Percentiles rank a stretch among this genome's conserved stretches.
Conservation (phyloP, 2,329 filamentous ascomycete genomes). For the Colletotrichum sidae region DNA sequence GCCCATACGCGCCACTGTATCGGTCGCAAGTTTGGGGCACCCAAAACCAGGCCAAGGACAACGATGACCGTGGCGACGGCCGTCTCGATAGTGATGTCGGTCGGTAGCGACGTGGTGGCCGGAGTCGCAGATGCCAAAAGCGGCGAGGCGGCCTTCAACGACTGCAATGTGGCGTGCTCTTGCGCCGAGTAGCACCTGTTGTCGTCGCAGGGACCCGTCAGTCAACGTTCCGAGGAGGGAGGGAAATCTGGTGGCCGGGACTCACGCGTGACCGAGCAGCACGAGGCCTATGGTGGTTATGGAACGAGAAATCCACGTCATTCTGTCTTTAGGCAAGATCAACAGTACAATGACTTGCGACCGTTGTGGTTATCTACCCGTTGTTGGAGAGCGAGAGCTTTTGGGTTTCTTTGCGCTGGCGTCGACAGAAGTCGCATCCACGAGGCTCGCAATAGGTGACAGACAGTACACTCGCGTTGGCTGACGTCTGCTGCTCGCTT, state of each 20-base stretch:
- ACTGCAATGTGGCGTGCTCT: slow-evolving; percentile 84
- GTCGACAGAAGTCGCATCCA: too few relatives aligned
- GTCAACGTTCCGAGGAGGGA: too few relatives aligned
- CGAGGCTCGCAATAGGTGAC: too few relatives aligned
- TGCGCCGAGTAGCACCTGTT: slow-evolving; percentile 93
- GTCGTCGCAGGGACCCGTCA: too few relatives aligned
- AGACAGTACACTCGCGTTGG: too few relatives aligned
- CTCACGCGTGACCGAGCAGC: slow-evolving; percentile 89
- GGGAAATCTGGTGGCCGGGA: slow-evolving; percentile 26
- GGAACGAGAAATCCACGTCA: slow-evolving; percentile 78
- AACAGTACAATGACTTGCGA: not conserved
- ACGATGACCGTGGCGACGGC: slow-evolving; percentile 83
- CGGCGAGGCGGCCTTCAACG: slow-evolving; percentile 57
- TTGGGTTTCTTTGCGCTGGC: too few relatives aligned
- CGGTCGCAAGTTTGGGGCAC: slow-evolving; percentile 82
- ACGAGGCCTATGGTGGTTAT: slow-evolving; percentile 81
- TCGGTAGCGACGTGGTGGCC: slow-evolving; percentile 70
- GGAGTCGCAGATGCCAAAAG: slow-evolving; percentile 56
- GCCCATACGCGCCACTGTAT: slow-evolving; percentile 88
- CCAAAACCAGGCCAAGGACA: slow-evolving; percentile 84
- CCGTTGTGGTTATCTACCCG: too few relatives aligned
- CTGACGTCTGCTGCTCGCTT: too few relatives aligned
- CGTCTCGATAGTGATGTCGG: slow-evolving; percentile 91
- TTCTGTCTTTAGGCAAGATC: slow-evolving; percentile 46
- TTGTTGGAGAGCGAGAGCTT: too few relatives aligned